These are phyloP conservation scores for Alternaria triticimaculans DNA, from an alignment of 2,329 filamentous ascomycete species.

Conservation along the genomic window DNA sequence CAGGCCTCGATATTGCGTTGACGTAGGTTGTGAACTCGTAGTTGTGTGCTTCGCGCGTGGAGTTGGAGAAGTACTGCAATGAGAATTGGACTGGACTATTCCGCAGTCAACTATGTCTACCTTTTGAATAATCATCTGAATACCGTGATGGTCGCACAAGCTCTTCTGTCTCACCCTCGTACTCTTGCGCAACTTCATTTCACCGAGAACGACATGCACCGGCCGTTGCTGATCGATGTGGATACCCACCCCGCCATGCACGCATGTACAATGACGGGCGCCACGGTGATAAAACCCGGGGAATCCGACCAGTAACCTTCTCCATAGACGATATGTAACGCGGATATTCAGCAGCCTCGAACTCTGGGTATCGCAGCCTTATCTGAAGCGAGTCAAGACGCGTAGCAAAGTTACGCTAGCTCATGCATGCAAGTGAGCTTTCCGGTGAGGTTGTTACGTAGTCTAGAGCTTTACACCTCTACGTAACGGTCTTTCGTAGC, in stretches of 20 bases:
- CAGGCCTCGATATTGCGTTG: slow-evolving; percentile 12
- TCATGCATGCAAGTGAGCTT: slow-evolving; percentile 28
- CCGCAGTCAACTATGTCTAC: neutral
- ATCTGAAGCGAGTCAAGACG: slow-evolving; percentile 31
- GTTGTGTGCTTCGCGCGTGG: neutral
- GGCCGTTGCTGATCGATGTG: slow-evolving; percentile 16
- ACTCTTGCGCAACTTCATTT: neutral
- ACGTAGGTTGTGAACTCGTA: neutral
- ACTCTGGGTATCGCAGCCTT: slow-evolving; percentile 28
- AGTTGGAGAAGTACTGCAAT: neutral
- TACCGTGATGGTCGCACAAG: slow-evolving; percentile 22
- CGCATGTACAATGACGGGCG: slow-evolving; percentile 34
- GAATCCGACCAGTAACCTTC: slow-evolving; percentile 30
- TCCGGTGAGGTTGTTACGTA: slow-evolving; percentile 32
- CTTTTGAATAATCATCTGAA: slow-evolving; percentile 1
- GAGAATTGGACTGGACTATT: neutral
- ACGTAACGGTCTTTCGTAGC: slow-evolving; percentile 22
- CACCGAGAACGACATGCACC: slow-evolving; percentile 2
- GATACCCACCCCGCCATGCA: slow-evolving; percentile 34
- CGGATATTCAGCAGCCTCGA: slow-evolving; percentile 21
- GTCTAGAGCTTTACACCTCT: slow-evolving; percentile 18
- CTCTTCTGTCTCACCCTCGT: neutral
- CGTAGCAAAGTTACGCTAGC: slow-evolving; percentile 5
- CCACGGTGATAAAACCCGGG: slow-evolving; percentile 1
- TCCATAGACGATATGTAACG: slow-evolving; percentile 27